These are phyloP conservation scores for Salmacisia buchloeana DNA, from an alignment of 1,284 basidiomycete species.

Conservation along the genomic window DNA sequence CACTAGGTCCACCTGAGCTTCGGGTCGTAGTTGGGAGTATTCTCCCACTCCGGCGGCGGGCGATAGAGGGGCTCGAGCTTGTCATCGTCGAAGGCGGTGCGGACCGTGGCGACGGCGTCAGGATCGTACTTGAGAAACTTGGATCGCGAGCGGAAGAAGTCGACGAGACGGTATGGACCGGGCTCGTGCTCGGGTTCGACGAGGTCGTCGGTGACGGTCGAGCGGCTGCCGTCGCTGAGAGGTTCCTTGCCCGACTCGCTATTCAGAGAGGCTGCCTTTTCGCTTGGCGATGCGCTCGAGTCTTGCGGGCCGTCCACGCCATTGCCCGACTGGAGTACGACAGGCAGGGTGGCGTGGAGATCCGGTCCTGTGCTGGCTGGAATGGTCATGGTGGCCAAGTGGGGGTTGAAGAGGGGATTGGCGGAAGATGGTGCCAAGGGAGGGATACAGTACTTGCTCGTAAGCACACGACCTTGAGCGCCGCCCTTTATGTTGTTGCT, in stretches of 20 bases:
- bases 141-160: neutral
- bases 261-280: neutral
- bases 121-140: too few species aligned
- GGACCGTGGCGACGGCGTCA: constrained; percentile 58
- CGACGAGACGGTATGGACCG: neutral
- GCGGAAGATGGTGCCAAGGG: too few species aligned
- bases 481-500: too few species aligned
- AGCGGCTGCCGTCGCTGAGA: too few species aligned
- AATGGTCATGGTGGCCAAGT: too few species aligned
- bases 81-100: constrained; percentile 61
- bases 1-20: constrained; percentile 65
- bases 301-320: neutral
- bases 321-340: neutral
- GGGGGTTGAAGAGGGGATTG: too few species aligned
- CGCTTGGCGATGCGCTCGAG: neutral
- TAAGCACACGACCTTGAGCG: too few species aligned
- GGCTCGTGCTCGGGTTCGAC: neutral
- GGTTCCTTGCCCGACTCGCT: neutral
- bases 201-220: neutral
- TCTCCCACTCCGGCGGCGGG: constrained; percentile 62
- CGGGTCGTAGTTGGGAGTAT: constrained; percentile 63
- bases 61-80: constrained; percentile 53
- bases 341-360: neutral
- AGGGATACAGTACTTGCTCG: too few species aligned
- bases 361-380: too few species aligned